Conservation (phyloP, 352 stramenopile genomes). For the Pythium monospermum region DNA sequence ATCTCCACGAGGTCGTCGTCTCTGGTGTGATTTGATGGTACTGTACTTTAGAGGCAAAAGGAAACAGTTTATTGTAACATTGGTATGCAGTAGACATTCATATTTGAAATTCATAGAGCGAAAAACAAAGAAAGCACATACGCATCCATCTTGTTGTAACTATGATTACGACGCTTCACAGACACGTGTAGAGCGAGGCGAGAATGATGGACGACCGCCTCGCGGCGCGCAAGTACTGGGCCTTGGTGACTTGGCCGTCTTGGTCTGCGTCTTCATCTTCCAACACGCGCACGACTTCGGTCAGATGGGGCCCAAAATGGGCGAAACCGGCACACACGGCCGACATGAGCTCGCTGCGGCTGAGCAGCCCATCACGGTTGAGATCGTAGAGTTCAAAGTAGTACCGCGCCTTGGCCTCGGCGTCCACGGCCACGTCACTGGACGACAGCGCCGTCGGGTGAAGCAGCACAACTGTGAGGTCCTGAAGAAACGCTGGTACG, state of each 20-base stretch:
- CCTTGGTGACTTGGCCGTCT: constrained; percentile 34
- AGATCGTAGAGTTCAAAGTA: constrained; percentile 39
- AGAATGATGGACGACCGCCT: constrained; percentile 30
- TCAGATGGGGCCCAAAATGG: constrained; percentile 31
- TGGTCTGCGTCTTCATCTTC: constrained; percentile 35
- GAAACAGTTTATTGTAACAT: no score
- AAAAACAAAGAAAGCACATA: no score
- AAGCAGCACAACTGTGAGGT: constrained; percentile 30
- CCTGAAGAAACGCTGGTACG: constrained; percentile 24
- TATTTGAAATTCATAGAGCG: no score
- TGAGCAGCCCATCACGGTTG: constrained; percentile 26
- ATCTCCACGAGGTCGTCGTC: background rate
- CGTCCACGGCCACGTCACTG: constrained; percentile 19
- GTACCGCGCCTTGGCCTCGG: constrained; percentile 31
- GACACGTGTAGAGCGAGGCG: constrained; percentile 38
- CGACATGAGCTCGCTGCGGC: constrained; percentile 26
- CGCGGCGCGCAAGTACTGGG: constrained; percentile 32
- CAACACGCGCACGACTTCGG: constrained; percentile 33
- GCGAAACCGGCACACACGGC: constrained; percentile 36
- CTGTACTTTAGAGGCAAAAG: no score
- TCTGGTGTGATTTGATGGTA: background rate
- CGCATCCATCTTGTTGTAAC: no score
- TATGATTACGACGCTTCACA: constrained; percentile 12
- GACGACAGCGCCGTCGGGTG: constrained; percentile 7
- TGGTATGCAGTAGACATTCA: no score